phyloP scores from a whole-genome alignment of 192 early-diverging fungal genomes.

The Coemansia sp. region DNA sequence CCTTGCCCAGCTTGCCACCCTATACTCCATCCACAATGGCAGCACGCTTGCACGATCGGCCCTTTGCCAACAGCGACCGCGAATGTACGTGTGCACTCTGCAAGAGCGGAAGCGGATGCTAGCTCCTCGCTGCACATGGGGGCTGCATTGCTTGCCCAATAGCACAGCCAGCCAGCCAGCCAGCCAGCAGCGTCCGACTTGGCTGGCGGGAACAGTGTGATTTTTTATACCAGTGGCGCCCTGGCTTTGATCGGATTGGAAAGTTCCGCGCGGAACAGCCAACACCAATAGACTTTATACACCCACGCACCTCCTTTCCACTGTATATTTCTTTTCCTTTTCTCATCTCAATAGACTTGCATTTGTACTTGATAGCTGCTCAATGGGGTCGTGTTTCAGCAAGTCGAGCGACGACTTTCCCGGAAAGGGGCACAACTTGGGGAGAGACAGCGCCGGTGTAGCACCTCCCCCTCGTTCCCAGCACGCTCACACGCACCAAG shows the following conservation, averaged over 20 bases:
- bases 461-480: not conserved
- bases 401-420: conserved; percentile 1
- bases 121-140: not conserved
- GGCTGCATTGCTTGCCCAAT: no score
- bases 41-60: not conserved
- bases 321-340: not conserved
- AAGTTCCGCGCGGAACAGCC: not conserved
- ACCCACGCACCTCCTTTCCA: not conserved
- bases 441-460: not conserved
- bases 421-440: conserved; percentile 7
- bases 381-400: conserved; percentile 23
- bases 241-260: not conserved
- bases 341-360: not conserved
- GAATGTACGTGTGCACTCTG: conserved; percentile 34
- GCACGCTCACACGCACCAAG: not conserved
- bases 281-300: not conserved
- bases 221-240: no score
- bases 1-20: not conserved
- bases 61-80: conserved; percentile 19
- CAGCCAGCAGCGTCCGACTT: no score
- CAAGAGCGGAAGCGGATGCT: conserved; percentile 18
- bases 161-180: no score
- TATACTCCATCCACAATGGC: not conserved
- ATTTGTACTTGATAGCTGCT: conserved; percentile 2
- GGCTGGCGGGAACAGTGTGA: no score